Base-by-base conservation (phyloP, 345 rosid genomes). In the Citrus cavaleriei region DNA sequence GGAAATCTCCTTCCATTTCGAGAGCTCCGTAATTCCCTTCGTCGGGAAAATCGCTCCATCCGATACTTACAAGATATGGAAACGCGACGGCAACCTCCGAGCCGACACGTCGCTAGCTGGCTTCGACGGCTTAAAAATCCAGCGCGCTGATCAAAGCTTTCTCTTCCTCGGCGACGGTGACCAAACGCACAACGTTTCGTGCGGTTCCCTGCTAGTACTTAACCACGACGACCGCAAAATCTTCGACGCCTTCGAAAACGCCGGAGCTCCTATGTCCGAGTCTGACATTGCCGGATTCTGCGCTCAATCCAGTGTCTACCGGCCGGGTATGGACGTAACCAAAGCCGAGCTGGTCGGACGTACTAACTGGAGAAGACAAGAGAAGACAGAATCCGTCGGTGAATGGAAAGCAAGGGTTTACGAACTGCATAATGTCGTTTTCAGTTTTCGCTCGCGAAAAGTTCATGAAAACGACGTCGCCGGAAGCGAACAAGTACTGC, bases 241-340 rank as follows among this genome's bases (percentile, higher is more conserved):
- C 74, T 75, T 82, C 58, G 90, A 96, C 81, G 99, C 97, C 1
- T 95, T 95, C 70, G 93, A 94, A 78, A 88, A 85, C 60, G 99
- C 95, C 0, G 88, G 90, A 6, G 86, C 86, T 64, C 91, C 94
- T 28, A 85, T 93, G 85, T 89, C 84, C 75, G 97, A 91, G 10
- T 66, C 88, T 0, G 98, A 92, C 10, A 78, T 91, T 58, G 83
- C 89, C 13, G 87, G 87, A 6, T 88, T 90, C 83, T 88, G 90
- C 77, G 83, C 92, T 3, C 95, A 94, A 70, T 87, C 95, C 9
- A 91, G 90, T 85, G 90, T 96, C 8, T 87, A 90, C 84, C 86
- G 98, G 5, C 98, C 99, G 0, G 99, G 97, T n/a, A 92, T 96
- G 91, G 98, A 96, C 79, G 97, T 96, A n/a, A 92, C 98, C 4